Evolutionary conservation across 257 asterid species (phyloP).

Genomic region (Solanum arcanum): DNA sequence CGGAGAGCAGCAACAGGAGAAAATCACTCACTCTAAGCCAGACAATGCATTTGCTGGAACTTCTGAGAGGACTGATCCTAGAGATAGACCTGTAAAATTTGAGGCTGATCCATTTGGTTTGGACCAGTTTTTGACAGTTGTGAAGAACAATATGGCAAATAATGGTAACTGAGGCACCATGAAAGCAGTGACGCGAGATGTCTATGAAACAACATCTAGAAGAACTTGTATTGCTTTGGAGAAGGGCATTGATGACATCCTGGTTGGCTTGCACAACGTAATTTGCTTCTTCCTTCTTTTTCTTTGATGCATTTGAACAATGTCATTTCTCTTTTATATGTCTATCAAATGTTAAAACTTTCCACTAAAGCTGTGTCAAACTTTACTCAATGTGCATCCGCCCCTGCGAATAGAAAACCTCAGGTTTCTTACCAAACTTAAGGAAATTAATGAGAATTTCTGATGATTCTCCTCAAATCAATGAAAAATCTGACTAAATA

Average conservation of each 20-base stretch:
- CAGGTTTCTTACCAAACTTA: not conserved
- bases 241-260: conserved; percentile 5
- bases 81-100: conserved; percentile 69
- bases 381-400: not conserved
- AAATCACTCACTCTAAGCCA: conserved; percentile 39
- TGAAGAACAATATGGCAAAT: conserved; percentile 65
- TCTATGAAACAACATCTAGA: conserved; percentile 14
- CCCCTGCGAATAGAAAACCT: not conserved
- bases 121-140: conserved; percentile 66
- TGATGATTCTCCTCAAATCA: not conserved
- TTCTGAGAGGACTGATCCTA: conserved; percentile 45
- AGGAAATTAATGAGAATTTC: not conserved
- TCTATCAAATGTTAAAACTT: not conserved
- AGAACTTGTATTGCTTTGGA: conserved; percentile 26
- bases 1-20: conserved; percentile 66
- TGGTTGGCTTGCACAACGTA: not conserved
- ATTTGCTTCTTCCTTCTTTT: not conserved
- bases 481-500: not conserved
- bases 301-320: not conserved
- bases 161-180: conserved; percentile 39
- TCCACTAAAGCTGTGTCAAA: not conserved
- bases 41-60: conserved; percentile 62
- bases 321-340: not conserved
- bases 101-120: conserved; percentile 88
- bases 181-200: conserved; percentile 27